These are phyloP conservation scores for Fusarium hainanense DNA, from an alignment of 2,329 filamentous ascomycete genomes.

Conservation along the genomic window DNA sequence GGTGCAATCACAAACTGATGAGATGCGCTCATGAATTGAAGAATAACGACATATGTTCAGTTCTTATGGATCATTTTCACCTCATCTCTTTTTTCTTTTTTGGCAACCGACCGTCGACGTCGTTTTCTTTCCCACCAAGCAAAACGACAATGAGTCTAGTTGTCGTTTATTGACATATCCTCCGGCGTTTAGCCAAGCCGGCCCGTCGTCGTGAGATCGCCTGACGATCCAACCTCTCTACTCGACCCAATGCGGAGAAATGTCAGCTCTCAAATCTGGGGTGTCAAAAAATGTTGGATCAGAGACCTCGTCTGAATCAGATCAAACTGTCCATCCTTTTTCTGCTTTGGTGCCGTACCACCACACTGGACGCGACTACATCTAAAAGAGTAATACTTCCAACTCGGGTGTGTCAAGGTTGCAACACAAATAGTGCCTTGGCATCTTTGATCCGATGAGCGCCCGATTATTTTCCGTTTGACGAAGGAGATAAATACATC, in stretches of 20 bases:
- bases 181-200: slow-evolving; percentile 24
- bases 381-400: background rate
- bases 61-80: no score
- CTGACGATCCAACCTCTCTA: background rate
- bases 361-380: background rate
- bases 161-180: background rate
- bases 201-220: slow-evolving; percentile 6
- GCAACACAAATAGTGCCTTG: background rate
- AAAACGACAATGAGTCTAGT: background rate
- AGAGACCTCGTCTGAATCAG: rapidly evolving
- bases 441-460: background rate
- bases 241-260: background rate
- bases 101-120: no score
- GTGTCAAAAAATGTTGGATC: background rate
- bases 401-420: background rate
- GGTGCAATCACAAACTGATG: background rate
- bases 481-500: slow-evolving; percentile 16
- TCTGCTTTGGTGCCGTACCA: background rate
- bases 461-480: slow-evolving; percentile 11
- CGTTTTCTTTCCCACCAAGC: background rate
- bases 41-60: background rate
- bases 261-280: background rate
- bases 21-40: background rate
- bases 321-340: background rate
- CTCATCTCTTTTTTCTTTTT: rapidly evolving